phyloP scores from a whole-genome alignment of 192 early-diverging fungal species.

The Oehlia diaphana region DNA sequence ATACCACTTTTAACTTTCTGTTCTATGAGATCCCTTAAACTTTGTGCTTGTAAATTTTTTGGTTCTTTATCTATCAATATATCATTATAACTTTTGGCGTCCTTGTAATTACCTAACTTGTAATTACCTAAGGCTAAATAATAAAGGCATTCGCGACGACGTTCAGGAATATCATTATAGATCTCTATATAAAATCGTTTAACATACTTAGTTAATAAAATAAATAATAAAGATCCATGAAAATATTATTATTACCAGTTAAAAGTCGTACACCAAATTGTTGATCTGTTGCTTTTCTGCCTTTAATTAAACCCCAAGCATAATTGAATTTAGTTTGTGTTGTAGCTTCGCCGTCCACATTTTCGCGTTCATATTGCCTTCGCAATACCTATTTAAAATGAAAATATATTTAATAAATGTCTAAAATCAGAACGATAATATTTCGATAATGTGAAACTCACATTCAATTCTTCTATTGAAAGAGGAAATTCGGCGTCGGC shows the following conservation, averaged over 20 bases:
- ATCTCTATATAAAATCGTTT: conserved; percentile 65
- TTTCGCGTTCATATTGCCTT: conserved; percentile 71
- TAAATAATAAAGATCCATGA: not conserved
- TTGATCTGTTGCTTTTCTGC: conserved; percentile 64
- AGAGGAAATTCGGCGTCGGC: conserved; percentile 17
- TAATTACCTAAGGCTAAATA: conserved; percentile 91
- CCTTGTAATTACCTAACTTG: conserved; percentile 85
- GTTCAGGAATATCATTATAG: conserved; percentile 75
- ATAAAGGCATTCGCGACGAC: conserved; percentile 93
- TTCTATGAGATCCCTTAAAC: conserved; percentile 76
- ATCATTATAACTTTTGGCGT: conserved; percentile 80
- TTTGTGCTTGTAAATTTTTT: conserved; percentile 76
- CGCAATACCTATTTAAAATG: conserved; percentile 53
- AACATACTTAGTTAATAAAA: not conserved
- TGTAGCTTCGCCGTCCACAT: conserved; percentile 51
- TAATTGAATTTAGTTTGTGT: conserved; percentile 97
- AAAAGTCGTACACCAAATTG: conserved; percentile 75
- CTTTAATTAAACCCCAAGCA: conserved; percentile 89
- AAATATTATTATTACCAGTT: conserved; percentile 49
- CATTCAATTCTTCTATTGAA: conserved; percentile 17
- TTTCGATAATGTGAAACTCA: not conserved
- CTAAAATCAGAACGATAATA: not conserved
- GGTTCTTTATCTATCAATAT: conserved; percentile 83
- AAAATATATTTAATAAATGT: not conserved
- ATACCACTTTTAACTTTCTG: conserved; percentile 72